These are phyloP conservation scores for Chaetomium globosum DNA, from an alignment of 2,329 filamentous ascomycete species.

Conservation along the genomic window DNA sequence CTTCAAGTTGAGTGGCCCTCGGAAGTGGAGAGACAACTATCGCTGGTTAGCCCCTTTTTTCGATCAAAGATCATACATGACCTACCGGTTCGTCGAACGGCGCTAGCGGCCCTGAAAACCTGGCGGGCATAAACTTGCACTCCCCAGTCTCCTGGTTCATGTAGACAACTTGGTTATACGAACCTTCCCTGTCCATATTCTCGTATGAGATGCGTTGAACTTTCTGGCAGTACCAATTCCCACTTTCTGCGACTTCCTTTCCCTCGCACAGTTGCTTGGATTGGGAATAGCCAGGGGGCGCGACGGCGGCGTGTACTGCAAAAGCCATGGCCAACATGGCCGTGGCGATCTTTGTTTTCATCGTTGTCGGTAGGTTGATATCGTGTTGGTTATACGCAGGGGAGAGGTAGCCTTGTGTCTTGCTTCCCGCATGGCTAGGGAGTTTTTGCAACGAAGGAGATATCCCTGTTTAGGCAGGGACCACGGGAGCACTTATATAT, in stretches of 20 bases:
- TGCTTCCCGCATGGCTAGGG: background rate
- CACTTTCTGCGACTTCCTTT: conserved; percentile 37
- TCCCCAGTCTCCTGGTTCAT: conserved; percentile 58
- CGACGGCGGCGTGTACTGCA: conserved; percentile 23
- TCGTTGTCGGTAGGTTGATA: background rate
- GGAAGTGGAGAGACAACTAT: conserved; percentile 71
- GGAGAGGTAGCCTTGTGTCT: background rate
- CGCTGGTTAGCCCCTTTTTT: background rate
- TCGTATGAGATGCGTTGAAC: conserved; percentile 68
- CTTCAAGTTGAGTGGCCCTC: conserved; percentile 68
- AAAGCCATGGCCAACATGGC: conserved; percentile 40
- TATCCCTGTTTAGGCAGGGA: background rate
- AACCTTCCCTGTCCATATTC: conserved; percentile 61
- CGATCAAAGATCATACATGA: background rate
- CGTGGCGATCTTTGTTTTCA: conserved; percentile 15
- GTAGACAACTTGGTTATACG: conserved; percentile 64
- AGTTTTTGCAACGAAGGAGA: background rate
- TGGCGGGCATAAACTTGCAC: conserved; percentile 56
- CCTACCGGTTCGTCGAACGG: conserved; percentile 72
- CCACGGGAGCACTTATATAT: background rate
- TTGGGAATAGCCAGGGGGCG: background rate
- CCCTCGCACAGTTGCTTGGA: conserved; percentile 44
- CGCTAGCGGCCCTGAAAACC: conserved; percentile 63
- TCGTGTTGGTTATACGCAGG: background rate
- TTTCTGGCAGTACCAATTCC: conserved; percentile 68